phyloP scores from a whole-genome alignment of 78 protist genomes.

The Dictyostelium firmibasis region DNA sequence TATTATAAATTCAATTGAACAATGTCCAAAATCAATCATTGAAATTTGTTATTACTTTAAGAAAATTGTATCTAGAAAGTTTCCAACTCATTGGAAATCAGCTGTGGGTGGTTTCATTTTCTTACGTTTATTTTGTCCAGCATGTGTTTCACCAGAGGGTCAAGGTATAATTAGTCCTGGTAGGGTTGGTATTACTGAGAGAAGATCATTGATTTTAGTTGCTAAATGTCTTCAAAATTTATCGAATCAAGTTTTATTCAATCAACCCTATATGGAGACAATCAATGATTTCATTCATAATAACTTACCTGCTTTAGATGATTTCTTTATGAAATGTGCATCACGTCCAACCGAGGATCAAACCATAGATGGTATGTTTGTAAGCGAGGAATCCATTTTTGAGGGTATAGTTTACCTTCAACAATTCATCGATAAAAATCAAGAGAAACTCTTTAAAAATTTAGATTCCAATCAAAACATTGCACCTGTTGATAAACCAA shows the following conservation, averaged over 20 bases:
- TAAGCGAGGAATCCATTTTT: constrained; percentile 31
- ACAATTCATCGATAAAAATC: constrained; percentile 57
- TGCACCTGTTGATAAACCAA: background rate
- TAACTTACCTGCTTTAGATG: constrained; percentile 44
- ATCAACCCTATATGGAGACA: constrained; percentile 71
- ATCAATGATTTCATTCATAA: constrained; percentile 49
- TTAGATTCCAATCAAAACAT: background rate
- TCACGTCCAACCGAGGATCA: constrained; percentile 70
- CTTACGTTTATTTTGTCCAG: constrained; percentile 66
- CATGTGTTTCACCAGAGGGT: constrained; percentile 75
- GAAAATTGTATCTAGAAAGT: constrained; percentile 40
- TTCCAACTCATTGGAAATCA: constrained; percentile 59
- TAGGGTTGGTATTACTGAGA: constrained; percentile 65
- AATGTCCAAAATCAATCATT: constrained; percentile 54
- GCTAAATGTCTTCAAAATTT: constrained; percentile 75
- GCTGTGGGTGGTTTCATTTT: constrained; percentile 74
- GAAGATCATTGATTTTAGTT: constrained; percentile 54
- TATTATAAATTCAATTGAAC: constrained; percentile 54
- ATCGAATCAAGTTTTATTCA: constrained; percentile 63
- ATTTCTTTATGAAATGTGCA: constrained; percentile 44
- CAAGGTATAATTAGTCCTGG: constrained; percentile 48
- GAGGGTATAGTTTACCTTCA: constrained; percentile 70
- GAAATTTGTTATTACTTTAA: constrained; percentile 73
- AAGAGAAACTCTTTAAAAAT: constrained; percentile 12
- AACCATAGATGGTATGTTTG: constrained; percentile 77